Evolutionary conservation across 2,329 filamentous ascomycete species (phyloP).

Genomic region (Rutstroemia sp.): DNA sequence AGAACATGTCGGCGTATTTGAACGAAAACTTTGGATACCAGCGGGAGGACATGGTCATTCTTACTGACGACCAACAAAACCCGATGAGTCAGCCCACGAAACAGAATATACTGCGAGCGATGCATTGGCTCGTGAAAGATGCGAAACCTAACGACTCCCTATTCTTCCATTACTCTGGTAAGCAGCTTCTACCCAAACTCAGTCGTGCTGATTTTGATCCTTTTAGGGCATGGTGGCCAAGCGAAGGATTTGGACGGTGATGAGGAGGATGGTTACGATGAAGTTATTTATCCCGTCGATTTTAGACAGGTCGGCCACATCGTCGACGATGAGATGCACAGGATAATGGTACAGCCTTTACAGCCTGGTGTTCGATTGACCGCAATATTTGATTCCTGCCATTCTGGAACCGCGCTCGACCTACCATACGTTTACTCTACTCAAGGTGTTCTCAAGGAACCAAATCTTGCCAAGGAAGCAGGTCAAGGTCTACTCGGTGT

Average conservation of each 20-base stretch:
- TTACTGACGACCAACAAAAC: conserved; percentile 95
- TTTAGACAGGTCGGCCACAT: conserved; percentile 75
- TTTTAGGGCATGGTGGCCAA: conserved; percentile 68
- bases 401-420: conserved; percentile 59
- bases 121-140: conserved; percentile 97
- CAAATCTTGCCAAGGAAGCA: conserved; percentile 60
- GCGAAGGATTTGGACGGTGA: conserved; percentile 73
- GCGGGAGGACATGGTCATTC: conserved; percentile 91
- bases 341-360: conserved; percentile 68
- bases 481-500: conserved; percentile 55
- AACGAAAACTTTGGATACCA: conserved; percentile 87
- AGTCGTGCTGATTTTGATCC: conserved; percentile 13
- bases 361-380: conserved; percentile 74
- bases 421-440: conserved; percentile 64
- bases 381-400: conserved; percentile 63
- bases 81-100: conserved; percentile 96
- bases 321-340: conserved; percentile 77
- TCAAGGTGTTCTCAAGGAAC: conserved; percentile 61
- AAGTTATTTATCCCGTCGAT: conserved; percentile 79
- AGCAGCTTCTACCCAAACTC: conserved; percentile 24
- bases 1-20: conserved; percentile 91
- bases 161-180: conserved; percentile 96
- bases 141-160: conserved; percentile 87
- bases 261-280: conserved; percentile 75
- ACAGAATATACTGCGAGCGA: conserved; percentile 86